A percentile compares a stretch with the other conserved stretches of the same genome.
Evolutionary conservation across 1,284 basidiomycete species (phyloP).

Genomic region (Tylopilus sp.): DNA sequence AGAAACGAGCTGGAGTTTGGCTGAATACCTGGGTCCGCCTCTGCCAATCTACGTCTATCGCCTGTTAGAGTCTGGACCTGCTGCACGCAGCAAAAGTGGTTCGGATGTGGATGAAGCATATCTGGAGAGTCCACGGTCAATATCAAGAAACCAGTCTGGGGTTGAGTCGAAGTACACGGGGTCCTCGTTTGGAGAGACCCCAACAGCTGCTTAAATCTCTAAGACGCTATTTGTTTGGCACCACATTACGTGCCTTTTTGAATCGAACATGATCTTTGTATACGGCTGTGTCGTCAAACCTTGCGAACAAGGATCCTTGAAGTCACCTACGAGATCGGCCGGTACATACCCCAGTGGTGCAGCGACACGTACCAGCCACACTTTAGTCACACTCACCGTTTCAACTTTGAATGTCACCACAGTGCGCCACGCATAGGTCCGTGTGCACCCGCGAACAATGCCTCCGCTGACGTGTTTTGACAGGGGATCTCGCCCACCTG

Average conservation of each 20-base stretch:
- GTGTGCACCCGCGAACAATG: conserved; percentile 13
- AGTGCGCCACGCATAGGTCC: conserved; percentile 25
- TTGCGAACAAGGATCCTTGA: too few species aligned
- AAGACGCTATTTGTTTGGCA: too few species aligned
- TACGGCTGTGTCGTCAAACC: too few species aligned
- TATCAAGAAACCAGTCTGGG: background rate
- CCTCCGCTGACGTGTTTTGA: conserved; percentile 10
- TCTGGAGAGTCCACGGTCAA: background rate
- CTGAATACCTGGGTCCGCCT: background rate
- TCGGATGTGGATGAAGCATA: background rate
- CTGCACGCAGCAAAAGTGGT: background rate
- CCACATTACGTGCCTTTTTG: too few species aligned
- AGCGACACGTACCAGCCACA: too few species aligned
- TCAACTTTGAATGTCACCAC: too few species aligned
- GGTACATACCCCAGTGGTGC: too few species aligned
- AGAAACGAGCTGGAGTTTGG: background rate
- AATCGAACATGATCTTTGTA: too few species aligned
- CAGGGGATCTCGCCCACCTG: conserved; percentile 51
- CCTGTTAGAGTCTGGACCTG: background rate
- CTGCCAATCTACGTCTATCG: background rate
- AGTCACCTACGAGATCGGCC: too few species aligned
- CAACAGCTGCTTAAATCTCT: too few species aligned
- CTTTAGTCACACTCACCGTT: conserved; percentile 13
- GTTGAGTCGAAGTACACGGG: too few species aligned
- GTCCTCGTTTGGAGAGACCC: too few species aligned